A percentile compares a stretch with the other conserved stretches of the same genome.
Evolutionary conservation across 805 yeast genomes (phyloP).

Genomic region (Ogataea naganishii): DNA sequence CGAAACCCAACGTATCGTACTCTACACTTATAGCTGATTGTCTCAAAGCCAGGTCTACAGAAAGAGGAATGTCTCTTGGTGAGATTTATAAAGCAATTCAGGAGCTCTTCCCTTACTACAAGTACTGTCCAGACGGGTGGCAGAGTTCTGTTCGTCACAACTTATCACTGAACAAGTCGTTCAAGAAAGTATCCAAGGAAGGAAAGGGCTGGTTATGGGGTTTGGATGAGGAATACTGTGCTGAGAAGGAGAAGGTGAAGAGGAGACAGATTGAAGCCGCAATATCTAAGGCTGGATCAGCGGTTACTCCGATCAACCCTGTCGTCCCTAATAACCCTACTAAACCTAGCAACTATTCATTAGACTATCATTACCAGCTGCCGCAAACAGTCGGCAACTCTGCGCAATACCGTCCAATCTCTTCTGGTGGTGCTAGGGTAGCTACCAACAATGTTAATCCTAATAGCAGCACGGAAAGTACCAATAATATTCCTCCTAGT

Average conservation of each 20-base stretch:
- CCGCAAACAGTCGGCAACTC: too few relatives aligned
- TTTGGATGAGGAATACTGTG: slow-evolving; percentile 74
- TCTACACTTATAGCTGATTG: slow-evolving; percentile 77
- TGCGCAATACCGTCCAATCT: slow-evolving; percentile 6
- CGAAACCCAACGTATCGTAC: slow-evolving; percentile 77
- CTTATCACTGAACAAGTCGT: slow-evolving; percentile 76
- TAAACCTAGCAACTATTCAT: too few relatives aligned
- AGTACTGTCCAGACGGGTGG: slow-evolving; percentile 97
- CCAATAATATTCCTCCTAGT: too few relatives aligned
- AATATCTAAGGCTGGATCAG: slow-evolving; percentile 49
- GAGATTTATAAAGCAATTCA: slow-evolving; percentile 85
- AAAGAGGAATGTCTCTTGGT: slow-evolving; percentile 68
- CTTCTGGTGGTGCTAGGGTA: slow-evolving; percentile 1
- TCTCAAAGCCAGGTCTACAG: slow-evolving; percentile 55
- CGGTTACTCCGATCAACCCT: too few relatives aligned
- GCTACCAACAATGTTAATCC: too few relatives aligned
- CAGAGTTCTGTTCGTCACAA: slow-evolving; percentile 91
- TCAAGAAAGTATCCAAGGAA: slow-evolving; percentile 70
- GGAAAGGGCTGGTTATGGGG: slow-evolving; percentile 97
- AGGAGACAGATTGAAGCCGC: slow-evolving; percentile 60
- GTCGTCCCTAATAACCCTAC: too few relatives aligned
- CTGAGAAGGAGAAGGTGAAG: slow-evolving; percentile 67
- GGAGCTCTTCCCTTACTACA: slow-evolving; percentile 83
- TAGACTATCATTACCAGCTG: too few relatives aligned
- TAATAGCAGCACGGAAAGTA: not conserved